Percentiles rank a stretch among this genome's conserved stretches.
phyloP scores from a whole-genome alignment of 345 rosid genomes.

The Populus deltoides region DNA sequence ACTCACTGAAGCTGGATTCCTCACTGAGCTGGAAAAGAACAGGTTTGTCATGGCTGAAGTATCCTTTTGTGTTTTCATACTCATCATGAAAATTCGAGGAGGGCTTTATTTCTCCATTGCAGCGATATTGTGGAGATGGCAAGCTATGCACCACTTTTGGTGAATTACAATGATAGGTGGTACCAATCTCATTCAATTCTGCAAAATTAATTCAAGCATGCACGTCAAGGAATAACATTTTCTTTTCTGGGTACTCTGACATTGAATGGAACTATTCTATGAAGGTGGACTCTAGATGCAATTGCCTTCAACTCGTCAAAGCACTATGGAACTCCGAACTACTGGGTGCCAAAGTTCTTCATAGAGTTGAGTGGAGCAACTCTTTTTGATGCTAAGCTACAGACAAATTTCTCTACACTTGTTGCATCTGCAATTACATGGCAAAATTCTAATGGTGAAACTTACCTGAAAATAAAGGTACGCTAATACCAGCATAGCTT shows the following conservation, averaged over 20 bases:
- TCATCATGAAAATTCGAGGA: background rate
- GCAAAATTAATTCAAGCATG: background rate
- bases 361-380: constrained; percentile 75
- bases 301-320: constrained; percentile 76
- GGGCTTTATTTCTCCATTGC: constrained; percentile 24
- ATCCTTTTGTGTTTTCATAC: background rate
- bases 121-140: constrained; percentile 92
- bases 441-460: constrained; percentile 33
- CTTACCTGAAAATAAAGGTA: constrained; percentile 73
- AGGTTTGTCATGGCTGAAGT: constrained; percentile 38
- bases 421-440: constrained; percentile 68
- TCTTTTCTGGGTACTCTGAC: constrained; percentile 6
- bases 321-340: constrained; percentile 90
- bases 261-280: constrained; percentile 2
- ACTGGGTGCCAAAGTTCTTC: constrained; percentile 80
- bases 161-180: constrained; percentile 77
- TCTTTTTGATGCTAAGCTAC: constrained; percentile 58
- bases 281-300: constrained; percentile 93
- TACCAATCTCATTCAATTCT: constrained; percentile 18
- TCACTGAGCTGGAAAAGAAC: constrained; percentile 89
- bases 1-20: constrained; percentile 89
- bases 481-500: background rate
- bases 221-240: background rate
- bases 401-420: constrained; percentile 44
- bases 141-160: constrained; percentile 92